Conservation (phyloP, 2,329 filamentous ascomycete species). For the Arthroderma sp. region DNA sequence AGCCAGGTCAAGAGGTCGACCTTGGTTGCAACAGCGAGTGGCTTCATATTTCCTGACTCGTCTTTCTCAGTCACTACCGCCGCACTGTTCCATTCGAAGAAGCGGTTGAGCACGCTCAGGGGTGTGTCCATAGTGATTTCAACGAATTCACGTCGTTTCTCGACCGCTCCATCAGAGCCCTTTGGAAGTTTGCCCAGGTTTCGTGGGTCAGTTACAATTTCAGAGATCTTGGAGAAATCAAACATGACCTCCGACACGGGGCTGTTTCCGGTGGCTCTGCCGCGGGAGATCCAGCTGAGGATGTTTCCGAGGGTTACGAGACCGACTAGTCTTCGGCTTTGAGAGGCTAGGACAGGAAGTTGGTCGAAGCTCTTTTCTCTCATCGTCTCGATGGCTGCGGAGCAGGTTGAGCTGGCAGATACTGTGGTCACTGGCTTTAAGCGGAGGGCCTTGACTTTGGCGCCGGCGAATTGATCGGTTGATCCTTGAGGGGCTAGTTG, state of each 20-base stretch:
- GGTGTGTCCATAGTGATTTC: slow-evolving; percentile 89
- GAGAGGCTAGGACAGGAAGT: slow-evolving; percentile 69
- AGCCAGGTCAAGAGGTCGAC: slow-evolving; percentile 90
- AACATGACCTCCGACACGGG: slow-evolving; percentile 90
- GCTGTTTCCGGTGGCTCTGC: slow-evolving; percentile 61
- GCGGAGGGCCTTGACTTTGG: slow-evolving; percentile 69
- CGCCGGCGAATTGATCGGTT: slow-evolving; percentile 60
- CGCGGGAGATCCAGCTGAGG: slow-evolving; percentile 75
- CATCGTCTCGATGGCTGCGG: slow-evolving; percentile 93
- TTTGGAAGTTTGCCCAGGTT: slow-evolving; percentile 36
- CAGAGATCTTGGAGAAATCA: slow-evolving; percentile 74
- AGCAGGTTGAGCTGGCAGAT: slow-evolving; percentile 55
- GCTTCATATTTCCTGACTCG: slow-evolving; percentile 52
- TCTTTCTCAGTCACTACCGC: slow-evolving; percentile 80
- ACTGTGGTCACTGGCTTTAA: slow-evolving; percentile 91
- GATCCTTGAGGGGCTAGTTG: slow-evolving; percentile 26
- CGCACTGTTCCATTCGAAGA: slow-evolving; percentile 97
- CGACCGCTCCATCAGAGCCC: slow-evolving; percentile 21
- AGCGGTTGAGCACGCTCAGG: slow-evolving; percentile 69
- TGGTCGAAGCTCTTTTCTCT: slow-evolving; percentile 97
- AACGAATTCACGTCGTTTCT: slow-evolving; percentile 58
- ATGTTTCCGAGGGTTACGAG: slow-evolving; percentile 92
- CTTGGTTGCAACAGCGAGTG: slow-evolving; percentile 86
- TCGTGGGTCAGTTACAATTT: slow-evolving; percentile 80
- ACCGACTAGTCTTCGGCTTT: slow-evolving; percentile 65